Evolutionary conservation across 441 rosid genomes (phyloP), one percentile per base, ranked within the genome.

Genomic region (Populus tomentosa): DNA sequence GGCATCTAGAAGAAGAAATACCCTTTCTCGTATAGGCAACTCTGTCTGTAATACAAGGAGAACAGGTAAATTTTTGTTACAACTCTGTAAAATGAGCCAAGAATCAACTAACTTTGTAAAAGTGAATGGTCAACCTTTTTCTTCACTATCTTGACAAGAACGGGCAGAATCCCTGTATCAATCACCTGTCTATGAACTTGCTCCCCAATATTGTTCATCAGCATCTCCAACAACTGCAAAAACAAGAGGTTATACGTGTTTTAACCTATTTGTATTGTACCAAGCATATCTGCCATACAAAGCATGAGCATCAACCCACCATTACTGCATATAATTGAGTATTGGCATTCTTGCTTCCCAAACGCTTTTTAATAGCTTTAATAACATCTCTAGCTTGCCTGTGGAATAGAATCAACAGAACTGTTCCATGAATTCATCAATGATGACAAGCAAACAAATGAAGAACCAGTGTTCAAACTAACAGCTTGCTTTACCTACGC

Each of bases 1-100:
- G 70, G 98, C 98, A 89, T 96, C 98, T 59, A 96, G 90, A 86
- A 96, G 99, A 72, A 94, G 94, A 88, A 96, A 96, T 83, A 93
- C 89, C 88, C 87, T 92, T 84, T 92, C 99, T 75, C 98, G 88
- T 64, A 92, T 94, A 66, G 96, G 98, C 79, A 90, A 82, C 61
- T 96, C 99, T 70, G 93, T 84, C 99, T 94, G 89, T 75, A 74
- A 74, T 16, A 46, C 84, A 84, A 70, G 76, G 74, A 81, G 78
- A 56, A 69, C 26, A 33, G 77, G 30, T 7, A 35, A 46, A 46
- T 70, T 26, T 16, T 53, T 42, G 26, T 36, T 16, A 61, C 4
- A 50, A 59, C 23, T 11, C 11, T 23, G 16, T 1, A 76, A 72
- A 70, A 77, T 56, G 18, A 73, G 56, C 61, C 28, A 73, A 75